Conservation (phyloP, 2,329 filamentous ascomycete genomes). For the Rutstroemia sp. region DNA sequence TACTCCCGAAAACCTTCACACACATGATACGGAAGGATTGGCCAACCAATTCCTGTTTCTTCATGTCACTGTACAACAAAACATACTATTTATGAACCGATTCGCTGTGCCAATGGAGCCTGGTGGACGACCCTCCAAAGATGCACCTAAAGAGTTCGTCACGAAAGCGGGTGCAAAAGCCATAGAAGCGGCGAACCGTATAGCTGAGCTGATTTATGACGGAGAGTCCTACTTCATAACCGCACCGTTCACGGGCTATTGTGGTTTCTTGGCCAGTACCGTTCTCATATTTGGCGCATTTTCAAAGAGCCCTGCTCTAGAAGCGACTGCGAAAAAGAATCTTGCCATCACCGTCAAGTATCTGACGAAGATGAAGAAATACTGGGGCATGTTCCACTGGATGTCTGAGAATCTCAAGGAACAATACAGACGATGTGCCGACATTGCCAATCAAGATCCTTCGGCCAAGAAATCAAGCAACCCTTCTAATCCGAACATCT, state of each 20-base stretch:
- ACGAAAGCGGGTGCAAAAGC: conserved; percentile 68
- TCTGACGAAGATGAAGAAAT: conserved; percentile 88
- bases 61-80: conserved; percentile 85
- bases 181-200: conserved; percentile 75
- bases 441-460: conserved; percentile 67
- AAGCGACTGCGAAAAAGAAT: conserved; percentile 74
- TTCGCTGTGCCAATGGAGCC: conserved; percentile 64
- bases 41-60: conserved; percentile 90
- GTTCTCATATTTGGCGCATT: conserved; percentile 93
- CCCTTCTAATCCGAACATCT: conserved; percentile 52
- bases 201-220: conserved; percentile 77
- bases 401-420: conserved; percentile 90
- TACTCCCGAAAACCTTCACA: conserved; percentile 71
- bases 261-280: conserved; percentile 84
- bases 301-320: conserved; percentile 69
- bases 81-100: conserved; percentile 81
- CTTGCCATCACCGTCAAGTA: conserved; percentile 84
- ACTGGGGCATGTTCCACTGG: conserved; percentile 98
- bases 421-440: conserved; percentile 76
- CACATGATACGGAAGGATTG: conserved; percentile 75
- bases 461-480: conserved; percentile 37
- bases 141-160: conserved; percentile 65
- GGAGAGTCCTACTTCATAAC: conserved; percentile 73
- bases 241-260: conserved; percentile 91
- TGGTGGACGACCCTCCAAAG: conserved; percentile 54